Base-by-base conservation (phyloP, 2,329 filamentous ascomycete genomes). In the Penicillium sclerotigenum region DNA sequence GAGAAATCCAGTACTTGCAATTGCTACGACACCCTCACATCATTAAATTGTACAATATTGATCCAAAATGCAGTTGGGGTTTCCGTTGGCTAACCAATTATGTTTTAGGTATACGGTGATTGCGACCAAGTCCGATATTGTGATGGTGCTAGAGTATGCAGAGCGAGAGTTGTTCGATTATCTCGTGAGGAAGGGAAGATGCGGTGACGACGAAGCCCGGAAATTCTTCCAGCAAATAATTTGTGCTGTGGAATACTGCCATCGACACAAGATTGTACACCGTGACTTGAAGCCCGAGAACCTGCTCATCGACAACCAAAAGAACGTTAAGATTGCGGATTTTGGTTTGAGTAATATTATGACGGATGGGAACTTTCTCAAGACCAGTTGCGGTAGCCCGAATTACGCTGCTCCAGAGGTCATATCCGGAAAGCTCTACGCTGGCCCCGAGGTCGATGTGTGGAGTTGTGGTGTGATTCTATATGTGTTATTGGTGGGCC, bases 201-300 rank as follows among this genome's bases (percentile, higher is more conserved):
- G 97, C 83, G 86, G 88, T 65, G 94, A 99, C 75, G 83, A 87
- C 58, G 90, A 95, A 72, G 94, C 94, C n/a, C 87, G 94, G 55
- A 91, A 93, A 65, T 97, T 99, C 80, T 99, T 99, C 76, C 94
- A 99, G 76, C 94, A 99, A 76, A 99, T 99, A 77, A 89, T 99
- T 52, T 97, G 94, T 74, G 94, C 94, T 41, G 94, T 99, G 65
- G 94, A 99, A 74, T 99, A 99, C 78, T 99, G 94, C 71, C 94
- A 99, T 77, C 85, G 94, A 59, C 94, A 99, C 80, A 97, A 97
- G 79, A 97, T 99, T 69, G 94, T 97, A 38, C 94, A 99, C 75
- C 88, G 94, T 73, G 94, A 99, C 73, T 79, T 99, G 60, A 99
- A 99, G 75, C 94, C 94, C 10, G 94, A 99, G 80, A 99, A 99